Evolutionary conservation across 1,284 basidiomycete species (phyloP), one percentile per base, ranked within the genome.

Genomic region (Volvariella surrecta): DNA sequence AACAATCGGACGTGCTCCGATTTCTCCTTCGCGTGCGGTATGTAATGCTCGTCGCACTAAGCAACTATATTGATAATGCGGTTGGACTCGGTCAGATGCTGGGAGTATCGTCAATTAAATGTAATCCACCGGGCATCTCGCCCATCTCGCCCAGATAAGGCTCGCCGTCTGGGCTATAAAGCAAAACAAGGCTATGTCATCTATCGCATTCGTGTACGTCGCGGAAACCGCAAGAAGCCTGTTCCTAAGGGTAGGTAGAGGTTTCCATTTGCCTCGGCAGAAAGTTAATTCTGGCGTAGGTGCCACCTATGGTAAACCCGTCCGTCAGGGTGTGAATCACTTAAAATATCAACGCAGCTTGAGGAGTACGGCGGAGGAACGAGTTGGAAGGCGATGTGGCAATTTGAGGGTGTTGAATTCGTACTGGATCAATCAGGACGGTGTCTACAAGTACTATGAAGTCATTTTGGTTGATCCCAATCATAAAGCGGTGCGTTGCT

Each of bases 341-440:
- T 82, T 99, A 71, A 99, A 99, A 75, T 92, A 80, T 78, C 93
- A 97, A 71, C 85, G 95, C 55, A 84, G 93, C 50, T 76, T 98
- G 60, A 82, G 89, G 64, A 86, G 88, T 57, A 88, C 87, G 47
- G 96, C 96, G 45, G 96, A 99, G 75, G 96, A 99, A 78, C 90
- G 96, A 67, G 93, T 99, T 53, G 96, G 93, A 50, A 84, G 82
- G 61, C 83, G 95, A 58, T 99, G 95, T 64, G 91, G 92, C 46
- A 97, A 98, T 71, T 71, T 99, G 58, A 83, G 95, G 49, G 94
- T 99, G 48, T 67, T 94, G 58, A 94, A 97, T 79, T 98, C 94
- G 47, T 99, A 99, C 82, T 98, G 95, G 95, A 73, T 99, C 64
- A 98, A 98, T 75, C 91, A 97, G 73, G 94, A 98, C 64, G 94